Conservation (phyloP, 2,329 filamentous ascomycete species). For the Pseudogymnoascus sp. region DNA sequence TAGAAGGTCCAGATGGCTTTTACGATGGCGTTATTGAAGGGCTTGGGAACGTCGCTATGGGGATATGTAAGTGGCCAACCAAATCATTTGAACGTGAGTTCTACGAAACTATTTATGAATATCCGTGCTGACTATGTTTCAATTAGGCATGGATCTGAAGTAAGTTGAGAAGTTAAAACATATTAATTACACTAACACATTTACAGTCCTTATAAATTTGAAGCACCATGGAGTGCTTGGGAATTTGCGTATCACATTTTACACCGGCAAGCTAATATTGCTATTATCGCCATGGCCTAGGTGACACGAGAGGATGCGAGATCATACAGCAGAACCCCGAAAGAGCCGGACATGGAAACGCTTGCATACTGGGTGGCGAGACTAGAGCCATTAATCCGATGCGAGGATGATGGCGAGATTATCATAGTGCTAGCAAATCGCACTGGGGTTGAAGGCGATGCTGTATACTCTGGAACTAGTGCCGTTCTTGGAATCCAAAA, state of each 20-base stretch:
- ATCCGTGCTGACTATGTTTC: not conserved
- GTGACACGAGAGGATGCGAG: slow-evolving; percentile 48
- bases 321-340: slow-evolving; percentile 38
- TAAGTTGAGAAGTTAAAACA: slow-evolving; percentile 27
- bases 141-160: slow-evolving; percentile 52
- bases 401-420: slow-evolving; percentile 46
- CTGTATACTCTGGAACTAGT: slow-evolving; percentile 65
- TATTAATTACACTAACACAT: slow-evolving; percentile 19
- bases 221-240: slow-evolving; percentile 40
- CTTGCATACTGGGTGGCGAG: slow-evolving; percentile 67
- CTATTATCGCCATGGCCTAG: slow-evolving; percentile 73
- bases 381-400: slow-evolving; percentile 54
- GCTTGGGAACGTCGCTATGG: slow-evolving; percentile 45
- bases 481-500: slow-evolving; percentile 57
- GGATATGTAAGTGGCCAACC: slow-evolving; percentile 43
- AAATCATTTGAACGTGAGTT: slow-evolving; percentile 14
- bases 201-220: slow-evolving; percentile 41
- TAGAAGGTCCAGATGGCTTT: slow-evolving; percentile 46
- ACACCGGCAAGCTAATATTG: slow-evolving; percentile 46
- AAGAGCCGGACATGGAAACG: slow-evolving; percentile 62
- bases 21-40: slow-evolving; percentile 37
- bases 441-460: slow-evolving; percentile 55
- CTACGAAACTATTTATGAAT: not conserved
- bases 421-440: slow-evolving; percentile 66
- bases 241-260: slow-evolving; percentile 47